Base-by-base conservation (phyloP, 2,329 filamentous ascomycete species). In the Cladosporium sp. region DNA sequence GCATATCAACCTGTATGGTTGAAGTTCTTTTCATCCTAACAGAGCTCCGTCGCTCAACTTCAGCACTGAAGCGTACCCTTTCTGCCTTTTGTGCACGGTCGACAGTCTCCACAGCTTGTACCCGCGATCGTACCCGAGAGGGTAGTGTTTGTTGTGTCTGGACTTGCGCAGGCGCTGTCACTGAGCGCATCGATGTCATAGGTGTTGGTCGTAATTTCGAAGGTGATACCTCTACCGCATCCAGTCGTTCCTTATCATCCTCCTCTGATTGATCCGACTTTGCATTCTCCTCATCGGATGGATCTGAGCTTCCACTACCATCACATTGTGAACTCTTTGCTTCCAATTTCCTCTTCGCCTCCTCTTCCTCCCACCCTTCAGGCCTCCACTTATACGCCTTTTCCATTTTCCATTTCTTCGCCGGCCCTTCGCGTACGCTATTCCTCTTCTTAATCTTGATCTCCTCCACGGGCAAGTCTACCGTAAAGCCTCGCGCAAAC, bases 401-500 rank as follows among this genome's bases (percentile, higher is more conserved):
- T 65, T 82, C 77, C 57, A 82, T 73, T 51, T 75, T 78, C 82
- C 82, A 83, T 70, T 79, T 81, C 75, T 83, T 83, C 68, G 83
- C 83, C 68, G 79, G 83, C 70, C 81, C 79, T 72, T 85, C 84
- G 1, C 89, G 88, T 30, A 84, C 88, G 88, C 90, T 92, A 16
- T 90, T 68, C 84, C 86, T 78, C 88, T 90, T 73, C 84, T 88
- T 60, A 86, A 80, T 1, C 62, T 67, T 65, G 89, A 89, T 86
- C 69, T 85, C 83, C 65, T 85, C 83, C 71, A 91, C 88, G 0
- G 91, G 91, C 21, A 95, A 79, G 59, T 89, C 85, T 13, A 94
- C 88, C 0, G 87, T 89, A 71, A 96, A 96, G 3, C 85, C 85
- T 66, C 92, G 85, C 72, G 89, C 85, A 76, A 97, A 97, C 0